A percentile compares a stretch with the other conserved stretches of the same genome.
Conservation (phyloP, 495 filamentous ascomycete species). For the Aspergillus ellipticus region DNA sequence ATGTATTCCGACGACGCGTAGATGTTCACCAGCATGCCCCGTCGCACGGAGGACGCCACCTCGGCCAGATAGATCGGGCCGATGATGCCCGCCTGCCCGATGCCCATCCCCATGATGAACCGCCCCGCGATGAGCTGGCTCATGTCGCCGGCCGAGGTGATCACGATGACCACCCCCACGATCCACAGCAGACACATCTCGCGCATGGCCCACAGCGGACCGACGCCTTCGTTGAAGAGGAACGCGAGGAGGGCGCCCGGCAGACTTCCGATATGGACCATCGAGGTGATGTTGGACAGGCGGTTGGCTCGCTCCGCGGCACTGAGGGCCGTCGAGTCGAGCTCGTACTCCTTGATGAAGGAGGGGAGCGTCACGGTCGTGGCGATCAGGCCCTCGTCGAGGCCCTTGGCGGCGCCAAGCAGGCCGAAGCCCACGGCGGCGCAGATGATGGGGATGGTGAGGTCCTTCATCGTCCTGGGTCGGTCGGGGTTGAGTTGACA, state of each 20-base stretch:
- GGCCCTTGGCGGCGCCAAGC: slow-evolving; percentile 10
- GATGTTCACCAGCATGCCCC: slow-evolving; percentile 52
- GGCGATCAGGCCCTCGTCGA: slow-evolving; percentile 61
- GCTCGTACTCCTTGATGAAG: slow-evolving; percentile 16
- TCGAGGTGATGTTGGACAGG: slow-evolving; percentile 58
- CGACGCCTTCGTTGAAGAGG: slow-evolving; percentile 54
- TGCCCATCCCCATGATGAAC: slow-evolving; percentile 58
- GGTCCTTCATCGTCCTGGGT: not conserved
- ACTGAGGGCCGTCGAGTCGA: slow-evolving; percentile 38
- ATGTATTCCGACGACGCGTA: slow-evolving; percentile 61
- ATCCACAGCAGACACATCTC: slow-evolving; percentile 57
- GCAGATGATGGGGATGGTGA: not conserved
- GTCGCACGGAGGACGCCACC: slow-evolving; percentile 48
- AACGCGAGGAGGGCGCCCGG: slow-evolving; percentile 56
- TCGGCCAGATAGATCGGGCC: slow-evolving; percentile 58
- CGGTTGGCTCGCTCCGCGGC: slow-evolving; percentile 44
- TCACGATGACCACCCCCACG: slow-evolving; percentile 54
- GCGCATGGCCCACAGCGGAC: slow-evolving; percentile 58
- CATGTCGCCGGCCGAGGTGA: slow-evolving; percentile 44
- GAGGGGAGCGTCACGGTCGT: slow-evolving; percentile 27
- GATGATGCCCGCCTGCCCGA: slow-evolving; percentile 58
- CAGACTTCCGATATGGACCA: slow-evolving; percentile 61
- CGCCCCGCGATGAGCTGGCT: slow-evolving; percentile 56
- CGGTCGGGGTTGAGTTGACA: not conserved
- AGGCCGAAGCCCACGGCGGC: slow-evolving; percentile 1